Evolutionary conservation across 495 filamentous ascomycete species (phyloP).

Genomic region (Podospora pseudoanserina): DNA sequence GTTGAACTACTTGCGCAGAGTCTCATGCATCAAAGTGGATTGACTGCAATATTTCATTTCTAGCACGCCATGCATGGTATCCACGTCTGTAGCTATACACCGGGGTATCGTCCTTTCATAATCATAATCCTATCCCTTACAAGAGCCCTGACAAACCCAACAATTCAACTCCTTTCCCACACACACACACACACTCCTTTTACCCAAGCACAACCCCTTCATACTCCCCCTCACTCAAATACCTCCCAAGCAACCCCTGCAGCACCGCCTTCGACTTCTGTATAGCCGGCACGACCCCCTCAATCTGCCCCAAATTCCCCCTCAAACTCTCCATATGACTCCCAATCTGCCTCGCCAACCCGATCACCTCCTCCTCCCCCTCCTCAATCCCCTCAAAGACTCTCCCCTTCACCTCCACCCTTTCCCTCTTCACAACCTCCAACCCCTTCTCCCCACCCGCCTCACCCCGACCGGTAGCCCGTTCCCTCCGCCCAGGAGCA

Average conservation of each 20-base stretch:
- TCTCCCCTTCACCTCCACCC: constrained; percentile 32
- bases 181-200: neutral
- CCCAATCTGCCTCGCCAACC: constrained; percentile 40
- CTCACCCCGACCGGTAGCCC: constrained; percentile 1
- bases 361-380: constrained; percentile 32
- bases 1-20: too few relatives aligned
- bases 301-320: constrained; percentile 53
- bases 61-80: neutral
- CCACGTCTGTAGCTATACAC: constrained; percentile 1
- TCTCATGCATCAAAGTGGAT: neutral
- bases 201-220: constrained; percentile 43
- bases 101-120: constrained; percentile 18
- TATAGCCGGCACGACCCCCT: constrained; percentile 43
- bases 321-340: constrained; percentile 55
- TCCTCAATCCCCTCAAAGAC: neutral
- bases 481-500: constrained; percentile 29
- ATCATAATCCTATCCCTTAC: neutral
- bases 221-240: constrained; percentile 43
- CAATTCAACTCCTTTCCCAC: neutral
- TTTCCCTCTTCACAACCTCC: constrained; percentile 22
- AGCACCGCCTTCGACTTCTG: constrained; percentile 42
- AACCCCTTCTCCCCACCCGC: constrained; percentile 10
- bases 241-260: constrained; percentile 40
- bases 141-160: constrained; percentile 2
- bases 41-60: neutral